Base-by-base conservation (phyloP, 768 basidiomycete genomes). In the Macrolepiota fuliginosa region DNA sequence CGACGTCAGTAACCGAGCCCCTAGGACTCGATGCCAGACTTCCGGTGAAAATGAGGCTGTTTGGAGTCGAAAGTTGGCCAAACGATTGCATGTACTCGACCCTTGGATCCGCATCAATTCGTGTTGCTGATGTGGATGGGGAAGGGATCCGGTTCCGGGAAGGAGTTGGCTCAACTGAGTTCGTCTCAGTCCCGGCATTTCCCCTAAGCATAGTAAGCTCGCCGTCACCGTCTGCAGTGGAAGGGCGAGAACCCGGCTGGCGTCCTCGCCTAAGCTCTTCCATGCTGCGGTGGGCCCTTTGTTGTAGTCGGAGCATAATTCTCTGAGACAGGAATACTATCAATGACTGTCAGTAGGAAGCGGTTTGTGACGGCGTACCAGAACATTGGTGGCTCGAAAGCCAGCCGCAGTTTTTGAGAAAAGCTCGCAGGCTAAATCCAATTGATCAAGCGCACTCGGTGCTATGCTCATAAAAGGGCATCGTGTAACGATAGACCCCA, bases 391-490 rank as follows among this genome's bases (percentile, higher is more conserved):
- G 0, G 88, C 88, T 58, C 80, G 78, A 70, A 90, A 90, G 15
- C 83, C 84, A 15, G 74, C 77, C 4, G 88, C 87, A n/a, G 86
- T 82, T 69, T 86, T 87, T 22, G 84, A 78, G 66, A 90, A 90
- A 27, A 90, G 78, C 58, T 89, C 85, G 66, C 87, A 90, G 6
- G 89, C 89, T 0, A 88, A 88, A 68, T 90, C 87, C 35, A 90
- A 74, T 67, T 90, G 88, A 5, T 82, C 81, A 10, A 90, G 80
- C 2, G 89, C 89, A 24, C 88, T 89, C 11, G 87, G 86, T 22
- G 89, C 89, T 62, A 90, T 72, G 64, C 86, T 88, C 83, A 90
- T 88, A 9, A 88, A 90, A 6, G 89, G 89, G 71, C 88, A 90
- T 51, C 88, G 79, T 19, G 88, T 90, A 12, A 90, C 89, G 39